A percentile compares a stretch with the other conserved stretches of the same genome.
These are phyloP conservation scores for Piromyces finnis DNA, from an alignment of 192 early-diverging fungal genomes.

Conservation along the genomic window DNA sequence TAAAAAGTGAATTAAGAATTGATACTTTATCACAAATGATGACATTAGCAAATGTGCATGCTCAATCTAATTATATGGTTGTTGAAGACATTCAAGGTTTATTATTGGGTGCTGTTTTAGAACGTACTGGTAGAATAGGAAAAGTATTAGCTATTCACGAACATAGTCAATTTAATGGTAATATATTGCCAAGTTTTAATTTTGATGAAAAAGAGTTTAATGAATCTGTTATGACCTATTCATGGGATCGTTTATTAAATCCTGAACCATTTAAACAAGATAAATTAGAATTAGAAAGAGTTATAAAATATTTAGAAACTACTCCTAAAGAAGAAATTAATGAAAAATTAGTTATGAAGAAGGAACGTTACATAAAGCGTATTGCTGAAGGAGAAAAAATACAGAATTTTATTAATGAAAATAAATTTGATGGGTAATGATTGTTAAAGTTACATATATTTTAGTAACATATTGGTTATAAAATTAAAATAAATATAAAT, in stretches of 20 bases:
- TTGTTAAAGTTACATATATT: not conserved
- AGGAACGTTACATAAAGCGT: not conserved
- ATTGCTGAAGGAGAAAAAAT: not conserved
- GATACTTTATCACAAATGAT: conserved; percentile 89
- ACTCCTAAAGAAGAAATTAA: not conserved
- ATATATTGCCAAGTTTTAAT: not conserved
- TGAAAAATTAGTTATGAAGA: not conserved
- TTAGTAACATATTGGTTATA: not conserved
- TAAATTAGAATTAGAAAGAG: not conserved
- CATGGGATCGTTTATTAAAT: not conserved
- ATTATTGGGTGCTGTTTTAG: conserved; percentile 56
- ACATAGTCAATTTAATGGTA: not conserved
- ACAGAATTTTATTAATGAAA: not conserved
- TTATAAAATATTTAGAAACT: not conserved
- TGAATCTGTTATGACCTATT: not conserved
- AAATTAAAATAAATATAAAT: too few relatives aligned
- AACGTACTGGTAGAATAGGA: conserved; percentile 33
- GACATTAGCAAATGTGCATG: conserved; percentile 60
- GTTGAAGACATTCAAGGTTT: conserved; percentile 88
- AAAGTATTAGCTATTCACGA: not conserved
- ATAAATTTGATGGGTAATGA: not conserved
- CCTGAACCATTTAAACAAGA: not conserved
- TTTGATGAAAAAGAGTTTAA: not conserved
- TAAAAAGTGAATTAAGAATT: conserved; percentile 45
- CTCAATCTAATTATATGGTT: conserved; percentile 43